Conservation (phyloP, 768 basidiomycete species). For the Cyclocybe cylindracea region DNA sequence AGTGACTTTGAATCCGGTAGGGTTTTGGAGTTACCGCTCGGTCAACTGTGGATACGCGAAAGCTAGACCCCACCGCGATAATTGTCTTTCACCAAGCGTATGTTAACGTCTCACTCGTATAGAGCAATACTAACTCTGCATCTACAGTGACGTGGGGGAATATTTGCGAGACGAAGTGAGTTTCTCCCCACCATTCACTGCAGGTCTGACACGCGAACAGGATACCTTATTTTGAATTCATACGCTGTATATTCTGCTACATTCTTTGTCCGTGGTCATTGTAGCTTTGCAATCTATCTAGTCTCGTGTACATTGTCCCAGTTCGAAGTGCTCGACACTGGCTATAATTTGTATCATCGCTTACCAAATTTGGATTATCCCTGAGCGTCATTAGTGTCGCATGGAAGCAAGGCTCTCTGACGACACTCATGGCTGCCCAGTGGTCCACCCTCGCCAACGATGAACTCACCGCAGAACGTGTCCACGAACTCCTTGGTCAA, state of each 20-base stretch:
- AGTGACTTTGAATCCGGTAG: conserved; percentile 39
- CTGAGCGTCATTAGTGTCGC: no score
- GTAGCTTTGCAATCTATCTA: neutral
- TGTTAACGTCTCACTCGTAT: conserved; percentile 23
- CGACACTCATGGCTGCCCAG: conserved; percentile 38
- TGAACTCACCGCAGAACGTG: conserved; percentile 52
- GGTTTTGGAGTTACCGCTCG: conserved; percentile 98
- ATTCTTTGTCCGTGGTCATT: neutral
- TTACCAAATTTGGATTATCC: neutral
- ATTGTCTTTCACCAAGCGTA: conserved; percentile 99
- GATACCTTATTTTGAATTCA: conserved; percentile 72
- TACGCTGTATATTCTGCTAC: neutral
- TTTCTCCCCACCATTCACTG: neutral
- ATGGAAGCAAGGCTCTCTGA: conserved; percentile 2
- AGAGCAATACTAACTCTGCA: conserved; percentile 6
- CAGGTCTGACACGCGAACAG: conserved; percentile 31
- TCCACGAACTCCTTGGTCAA: conserved; percentile 47
- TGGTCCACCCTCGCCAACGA: conserved; percentile 63
- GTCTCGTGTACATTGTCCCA: conserved; percentile 11
- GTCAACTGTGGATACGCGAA: conserved; percentile 93
- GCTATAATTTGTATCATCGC: conserved; percentile 14
- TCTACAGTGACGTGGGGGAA: conserved; percentile 89
- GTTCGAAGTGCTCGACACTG: conserved; percentile 48
- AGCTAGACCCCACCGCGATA: conserved; percentile 95
- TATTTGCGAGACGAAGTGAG: conserved; percentile 94